Evolutionary conservation across 164 flowering plant species (phyloP), one percentile per base, ranked within the genome.

Genomic region (Nymphaea thermarum): DNA sequence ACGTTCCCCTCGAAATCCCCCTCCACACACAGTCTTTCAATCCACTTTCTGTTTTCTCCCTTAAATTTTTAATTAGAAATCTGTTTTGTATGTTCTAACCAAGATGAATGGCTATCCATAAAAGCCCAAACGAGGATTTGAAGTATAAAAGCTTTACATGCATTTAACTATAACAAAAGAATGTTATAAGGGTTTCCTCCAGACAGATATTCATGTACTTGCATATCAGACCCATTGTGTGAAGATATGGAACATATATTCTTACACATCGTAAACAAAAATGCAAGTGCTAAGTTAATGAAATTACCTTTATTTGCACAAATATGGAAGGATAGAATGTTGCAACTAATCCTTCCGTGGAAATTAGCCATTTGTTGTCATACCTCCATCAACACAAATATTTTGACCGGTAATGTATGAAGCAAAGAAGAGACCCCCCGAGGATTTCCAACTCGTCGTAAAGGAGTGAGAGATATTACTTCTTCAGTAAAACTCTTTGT

Each of bases 321-420:
- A 36, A 16, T n/a, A n/a, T n/a, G 18, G 2, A 61, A 61, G 63
- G 18, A 3, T n/a, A 61, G 18, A 1, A 61, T 3, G 6, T 61
- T 5, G 42, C 11, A 7, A 16, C 16, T 61, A n/a, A n/a, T 36
- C 42, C 7, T 61, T 6, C 3, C 63, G 5, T 1, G 63, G 66
- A 41, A 5, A 64, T 11, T 6, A 82, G 43, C 83, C 85, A 75
- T 76, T 75, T 36, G 81, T 73, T 42, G 83, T 67, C 75, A 79
- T 63, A 15, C 86, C 86, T 4, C 84, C 86, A 73, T 83, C 86
- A 44, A 83, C 76, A 65, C 77, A 70, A 36, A 83, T 81, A 36
- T 77, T 64, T 68, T 79, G 86, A 16, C 86, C 84, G 61, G 83
- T 81, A 10, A 83, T 77, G 72, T 79, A 83, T 25, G 86, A 78